Evolutionary conservation across 176 grass and related monocot genomes (phyloP), one percentile per base, ranked within the genome.

Genomic region (Rhynchospora pubera): DNA sequence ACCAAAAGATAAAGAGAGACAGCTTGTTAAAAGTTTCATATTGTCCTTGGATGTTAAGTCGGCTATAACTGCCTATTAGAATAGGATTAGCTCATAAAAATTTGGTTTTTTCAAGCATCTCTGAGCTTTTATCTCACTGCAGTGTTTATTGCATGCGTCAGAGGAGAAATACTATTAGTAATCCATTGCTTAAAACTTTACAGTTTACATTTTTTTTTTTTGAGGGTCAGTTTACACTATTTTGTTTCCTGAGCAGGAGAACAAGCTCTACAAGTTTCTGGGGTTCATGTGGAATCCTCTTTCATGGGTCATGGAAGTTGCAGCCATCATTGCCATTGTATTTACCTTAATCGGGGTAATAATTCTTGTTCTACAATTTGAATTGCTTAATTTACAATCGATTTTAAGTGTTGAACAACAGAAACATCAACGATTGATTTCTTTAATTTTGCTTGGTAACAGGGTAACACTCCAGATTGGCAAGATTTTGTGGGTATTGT

Each of bases 221-320:
- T 21, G 9, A 28, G 1, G 26, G 26, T 28, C 26, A 28, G 26
- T 28, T 28, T 28, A 28, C 34, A 39, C 4, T 39, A 39, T 6
- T 7, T 63, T 28, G 26, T 61, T 8, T 34, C 22, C 34, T 23
- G 28, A 51, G 64, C 86, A 97, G 87, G 90, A 97, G 83, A 97
- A 83, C 65, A 94, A 97, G 77, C 10, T 97, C 39, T 86, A 94
- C 78, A 92, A 94, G 80, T 92, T 94, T 58, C 5, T 97, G 0
- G 94, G 91, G 9, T 97, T 97, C 88, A 97, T 97, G 94, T 97
- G 91, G 91, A 97, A 97, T 63, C 94, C 94, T 7, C 86, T 97
- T 13, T 97, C 94, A 16, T 97, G 94, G 91, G 94, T 97, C 75
- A 97, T 97, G 91, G 94, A 97, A 63, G 52, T 34, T 12, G 91